Evolutionary conservation across 1,284 basidiomycete species (phyloP).

Genomic region (Rhodotorula mucilaginosa): DNA sequence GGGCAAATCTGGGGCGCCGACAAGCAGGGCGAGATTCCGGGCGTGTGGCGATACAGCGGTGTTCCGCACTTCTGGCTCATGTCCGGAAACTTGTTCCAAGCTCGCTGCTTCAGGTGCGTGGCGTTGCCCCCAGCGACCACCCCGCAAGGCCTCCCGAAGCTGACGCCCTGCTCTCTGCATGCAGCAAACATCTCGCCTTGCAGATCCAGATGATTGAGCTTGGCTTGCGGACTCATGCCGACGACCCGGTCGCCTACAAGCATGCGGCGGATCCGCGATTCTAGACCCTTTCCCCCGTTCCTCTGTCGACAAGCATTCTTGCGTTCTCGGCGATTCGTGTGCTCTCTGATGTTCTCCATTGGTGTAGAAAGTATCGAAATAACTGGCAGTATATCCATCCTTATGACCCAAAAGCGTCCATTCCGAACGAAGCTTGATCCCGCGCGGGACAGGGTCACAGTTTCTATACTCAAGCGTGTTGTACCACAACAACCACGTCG

Average conservation of each 20-base stretch:
- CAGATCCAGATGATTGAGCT: conserved; percentile 44
- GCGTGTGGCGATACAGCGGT: conserved; percentile 53
- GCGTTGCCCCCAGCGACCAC: not conserved
- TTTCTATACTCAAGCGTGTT: no score
- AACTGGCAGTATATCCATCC: no score
- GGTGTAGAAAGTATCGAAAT: not conserved
- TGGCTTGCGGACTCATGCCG: conserved; percentile 32
- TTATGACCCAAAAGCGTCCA: no score
- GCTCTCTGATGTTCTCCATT: not conserved
- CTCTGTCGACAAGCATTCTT: no score
- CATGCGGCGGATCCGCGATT: conserved; percentile 39
- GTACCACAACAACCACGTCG: not conserved
- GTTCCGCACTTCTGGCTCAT: conserved; percentile 59
- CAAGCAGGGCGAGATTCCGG: conserved; percentile 58
- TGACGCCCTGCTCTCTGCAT: no score
- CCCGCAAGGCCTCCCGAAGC: not conserved
- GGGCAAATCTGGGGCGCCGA: conserved; percentile 61
- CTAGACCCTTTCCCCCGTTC: conserved; percentile 11
- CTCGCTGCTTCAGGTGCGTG: conserved; percentile 26
- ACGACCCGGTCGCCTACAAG: conserved; percentile 38
- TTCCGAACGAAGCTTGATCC: no score
- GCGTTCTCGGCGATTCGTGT: no score
- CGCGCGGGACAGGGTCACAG: no score
- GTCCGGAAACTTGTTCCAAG: conserved; percentile 42
- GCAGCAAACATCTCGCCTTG: conserved; percentile 36